These are phyloP conservation scores for Eimeria falciformis DNA, from an alignment of 169 alveolate species.

Conservation along the genomic window DNA sequence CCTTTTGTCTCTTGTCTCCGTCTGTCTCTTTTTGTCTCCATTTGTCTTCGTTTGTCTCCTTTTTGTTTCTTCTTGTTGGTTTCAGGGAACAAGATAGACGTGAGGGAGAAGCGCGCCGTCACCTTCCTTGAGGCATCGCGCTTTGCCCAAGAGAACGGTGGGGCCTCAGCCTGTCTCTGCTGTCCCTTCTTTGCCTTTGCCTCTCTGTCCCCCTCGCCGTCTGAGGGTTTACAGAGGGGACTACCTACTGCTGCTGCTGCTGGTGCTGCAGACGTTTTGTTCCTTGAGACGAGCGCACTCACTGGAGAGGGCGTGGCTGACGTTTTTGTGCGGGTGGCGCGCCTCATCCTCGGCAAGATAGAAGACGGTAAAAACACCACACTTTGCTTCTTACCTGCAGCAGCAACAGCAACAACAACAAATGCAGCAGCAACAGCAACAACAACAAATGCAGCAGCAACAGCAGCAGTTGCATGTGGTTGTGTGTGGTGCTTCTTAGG, in stretches of 20 bases:
- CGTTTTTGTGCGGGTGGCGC: conserved; percentile 86
- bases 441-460: neutral
- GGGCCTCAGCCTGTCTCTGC: neutral
- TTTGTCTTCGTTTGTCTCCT: neutral
- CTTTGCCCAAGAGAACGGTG: conserved; percentile 91
- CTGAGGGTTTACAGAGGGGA: neutral
- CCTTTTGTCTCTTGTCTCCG: too few species aligned
- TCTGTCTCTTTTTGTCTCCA: neutral
- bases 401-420: neutral
- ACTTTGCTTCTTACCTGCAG: neutral
- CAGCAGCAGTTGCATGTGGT: neutral
- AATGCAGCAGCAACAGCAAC: too few species aligned
- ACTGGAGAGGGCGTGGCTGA: conserved; percentile 94
- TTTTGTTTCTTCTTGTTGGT: neutral
- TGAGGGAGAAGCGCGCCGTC: conserved; percentile 85
- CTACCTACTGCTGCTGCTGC: conserved; percentile 8
- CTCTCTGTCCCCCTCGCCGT: neutral
- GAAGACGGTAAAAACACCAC: conserved; percentile 84
- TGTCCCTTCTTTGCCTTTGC: neutral
- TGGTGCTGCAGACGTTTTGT: conserved; percentile 81
- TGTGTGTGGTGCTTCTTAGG: neutral
- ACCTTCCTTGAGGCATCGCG: conserved; percentile 90
- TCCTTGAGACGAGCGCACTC: conserved; percentile 93
- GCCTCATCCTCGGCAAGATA: conserved; percentile 87
- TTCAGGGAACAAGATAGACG: conserved; percentile 69